Base-by-base conservation (phyloP, 371 early-diverging fungal genomes). In the Mortierella sp. region DNA sequence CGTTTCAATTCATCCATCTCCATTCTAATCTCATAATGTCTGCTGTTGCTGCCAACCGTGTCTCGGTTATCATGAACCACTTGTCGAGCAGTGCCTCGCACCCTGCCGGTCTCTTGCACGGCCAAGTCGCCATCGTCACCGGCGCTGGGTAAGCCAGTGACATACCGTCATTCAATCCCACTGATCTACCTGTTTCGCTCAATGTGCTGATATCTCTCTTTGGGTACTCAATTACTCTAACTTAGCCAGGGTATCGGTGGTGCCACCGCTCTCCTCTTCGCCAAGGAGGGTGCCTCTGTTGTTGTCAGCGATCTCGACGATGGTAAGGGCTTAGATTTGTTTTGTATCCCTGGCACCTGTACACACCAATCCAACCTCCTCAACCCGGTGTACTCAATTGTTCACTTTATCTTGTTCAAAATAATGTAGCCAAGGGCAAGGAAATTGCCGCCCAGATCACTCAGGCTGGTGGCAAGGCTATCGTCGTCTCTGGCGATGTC, bases 61-160 rank as follows among this genome's bases (percentile, higher is more conserved):
- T 68, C 56, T 52, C 64, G 19, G 64, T 75, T 56, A 57, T 75
- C 61, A 64, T 75, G 69, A 75, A 75, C 70, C 76, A 75, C 65
- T 64, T 75, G 69, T 75, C 76, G 28, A 59, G 63, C 64, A 59
- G 63, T 43, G 69, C 70, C 48, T 23, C 60, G 41, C 70, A 80
- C 59, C 85, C 88, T 42, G 78, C 85, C 64, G 91, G 90, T 48
- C 80, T 92, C 57, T 82, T 93, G 58, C 84, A 82, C 55, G 89
- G 89, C 51, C 90, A 93, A 79, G 93, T 93, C 24, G 93, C 92
- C 56, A 83, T 93, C 46, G 87, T 93, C 72, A 93, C 93, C 50
- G 93, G 93, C 53, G 89, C 92, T 63, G 92, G 90, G 92, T 90
- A 84, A 67, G 79, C 47, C 21, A 2, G n/a, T 6, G 12, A 21